Evolutionary conservation across 192 early-diverging fungal genomes (phyloP).

Genomic region (Spinellus fusiger): DNA sequence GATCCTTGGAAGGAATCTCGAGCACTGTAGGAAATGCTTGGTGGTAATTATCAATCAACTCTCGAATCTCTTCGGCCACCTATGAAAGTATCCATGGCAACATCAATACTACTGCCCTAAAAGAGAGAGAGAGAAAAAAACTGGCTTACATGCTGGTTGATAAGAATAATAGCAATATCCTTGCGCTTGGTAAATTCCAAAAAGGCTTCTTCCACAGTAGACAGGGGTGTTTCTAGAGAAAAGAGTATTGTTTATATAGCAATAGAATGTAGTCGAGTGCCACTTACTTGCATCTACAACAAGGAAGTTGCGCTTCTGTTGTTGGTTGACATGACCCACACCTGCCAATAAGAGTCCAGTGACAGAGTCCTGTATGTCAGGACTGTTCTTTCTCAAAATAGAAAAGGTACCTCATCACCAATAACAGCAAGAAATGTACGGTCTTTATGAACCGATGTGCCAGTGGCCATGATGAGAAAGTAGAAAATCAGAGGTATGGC

Average conservation of each 20-base stretch:
- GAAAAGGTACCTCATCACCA: constrained; percentile 52
- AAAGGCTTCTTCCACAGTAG: constrained; percentile 75
- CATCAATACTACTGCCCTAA: not conserved
- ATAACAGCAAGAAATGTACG: constrained; percentile 58
- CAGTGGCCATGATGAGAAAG: constrained; percentile 18
- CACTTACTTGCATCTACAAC: constrained; percentile 89
- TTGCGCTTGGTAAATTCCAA: constrained; percentile 82
- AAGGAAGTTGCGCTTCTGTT: constrained; percentile 92
- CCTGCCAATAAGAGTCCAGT: constrained; percentile 97
- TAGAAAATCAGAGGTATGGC: constrained; percentile 9
- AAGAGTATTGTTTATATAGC: not conserved
- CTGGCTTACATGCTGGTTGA: constrained; percentile 85
- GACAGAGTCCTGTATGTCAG: constrained; percentile 60
- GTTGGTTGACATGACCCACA: constrained; percentile 89
- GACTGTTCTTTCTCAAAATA: not conserved
- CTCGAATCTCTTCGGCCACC: constrained; percentile 91
- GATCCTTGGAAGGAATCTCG: constrained; percentile 99
- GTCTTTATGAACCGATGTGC: constrained; percentile 37
- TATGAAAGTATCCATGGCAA: constrained; percentile 32
- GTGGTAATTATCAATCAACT: constrained; percentile 82
- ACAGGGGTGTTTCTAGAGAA: constrained; percentile 60
- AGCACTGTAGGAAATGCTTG: constrained; percentile 95
- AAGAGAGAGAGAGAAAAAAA: constrained; percentile 2
- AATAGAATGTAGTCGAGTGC: not conserved
- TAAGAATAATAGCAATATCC: constrained; percentile 97